Evolutionary conservation across 805 yeast genomes (phyloP), one percentile per base, ranked within the genome.

Genomic region (Millerozyma acaciae): DNA sequence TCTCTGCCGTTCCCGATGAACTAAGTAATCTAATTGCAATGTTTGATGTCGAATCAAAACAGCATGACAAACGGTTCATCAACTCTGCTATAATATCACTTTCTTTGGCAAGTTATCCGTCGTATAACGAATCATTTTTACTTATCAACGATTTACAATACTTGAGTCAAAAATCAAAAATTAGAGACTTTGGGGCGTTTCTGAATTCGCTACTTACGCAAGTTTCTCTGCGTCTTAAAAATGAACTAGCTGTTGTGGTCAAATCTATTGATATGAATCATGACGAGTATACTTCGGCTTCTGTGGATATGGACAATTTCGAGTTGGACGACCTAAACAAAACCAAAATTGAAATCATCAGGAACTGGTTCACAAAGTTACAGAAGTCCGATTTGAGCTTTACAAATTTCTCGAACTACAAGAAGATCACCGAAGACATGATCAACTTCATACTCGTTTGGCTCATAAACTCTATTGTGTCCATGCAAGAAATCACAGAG

Each of bases 71-170:
- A 4, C 39, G 40, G 6, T 30, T 45, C 7, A 42, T 65, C 13
- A 29, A 60, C 6, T 50, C 55, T 3, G 39, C 65, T 4, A 50
- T 62, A 8, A 43, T 54, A 9, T 50, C 70, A 5, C 40, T 66
- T 26, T 48, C 65, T 6, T 40, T 56, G 9, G 38, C 54, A 5
- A 43, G 54, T 6, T 66, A 66, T 39, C 70, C 70, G 4, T 33
- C 52, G 1, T 35, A 54, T 3, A 39, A 53, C 2, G 38, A 53
- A 22, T 63, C 68, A 26, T 63, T 60, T 28, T 32, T 64, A n/a
- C 41, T 62, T 9, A 55, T 45, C 33, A 65, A 65, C 36, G 72
- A 66, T 35, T 46, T 66, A 26, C 40, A 44, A 20, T 53, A 49
- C 16, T 43, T 66, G 4, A 30, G 44, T 5, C 32, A 37, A 28